Evolutionary conservation across 257 asterid species (phyloP).

Genomic region (Henckelia pumila): DNA sequence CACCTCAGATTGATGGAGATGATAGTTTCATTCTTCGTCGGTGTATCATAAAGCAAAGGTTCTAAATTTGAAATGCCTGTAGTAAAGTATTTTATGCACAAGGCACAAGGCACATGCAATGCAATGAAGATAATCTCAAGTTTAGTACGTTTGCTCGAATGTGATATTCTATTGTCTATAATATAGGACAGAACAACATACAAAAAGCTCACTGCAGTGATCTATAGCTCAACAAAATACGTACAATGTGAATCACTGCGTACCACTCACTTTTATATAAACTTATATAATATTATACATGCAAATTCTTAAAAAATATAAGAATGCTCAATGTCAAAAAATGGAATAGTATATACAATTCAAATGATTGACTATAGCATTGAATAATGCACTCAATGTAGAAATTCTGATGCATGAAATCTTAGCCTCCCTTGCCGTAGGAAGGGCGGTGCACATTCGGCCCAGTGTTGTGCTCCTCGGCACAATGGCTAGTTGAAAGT

Average conservation of each 20-base stretch:
- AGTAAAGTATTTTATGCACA: not conserved
- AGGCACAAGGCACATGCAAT: not conserved
- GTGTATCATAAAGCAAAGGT: not conserved
- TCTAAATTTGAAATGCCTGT: not conserved
- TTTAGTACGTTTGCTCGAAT: not conserved
- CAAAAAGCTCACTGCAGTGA: not conserved
- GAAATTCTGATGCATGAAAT: not conserved
- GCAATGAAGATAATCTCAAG: not conserved
- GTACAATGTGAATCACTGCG: not conserved
- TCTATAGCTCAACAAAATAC: not conserved
- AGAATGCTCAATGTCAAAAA: not conserved
- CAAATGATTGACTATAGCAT: not conserved
- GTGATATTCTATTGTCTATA: no score
- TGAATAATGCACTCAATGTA: not conserved
- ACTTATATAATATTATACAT: not conserved
- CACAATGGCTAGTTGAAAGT: constrained; percentile 44
- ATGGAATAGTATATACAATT: not conserved
- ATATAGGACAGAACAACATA: no score
- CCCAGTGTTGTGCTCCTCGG: constrained; percentile 30
- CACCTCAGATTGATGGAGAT: not conserved
- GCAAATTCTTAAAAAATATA: not conserved
- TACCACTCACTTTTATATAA: not conserved
- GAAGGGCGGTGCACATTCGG: constrained; percentile 20
- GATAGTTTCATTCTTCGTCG: no score
- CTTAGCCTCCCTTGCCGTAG: constrained; percentile 39